Base-by-base conservation (phyloP, 345 rosid species). In the Geranium brycei region DNA sequence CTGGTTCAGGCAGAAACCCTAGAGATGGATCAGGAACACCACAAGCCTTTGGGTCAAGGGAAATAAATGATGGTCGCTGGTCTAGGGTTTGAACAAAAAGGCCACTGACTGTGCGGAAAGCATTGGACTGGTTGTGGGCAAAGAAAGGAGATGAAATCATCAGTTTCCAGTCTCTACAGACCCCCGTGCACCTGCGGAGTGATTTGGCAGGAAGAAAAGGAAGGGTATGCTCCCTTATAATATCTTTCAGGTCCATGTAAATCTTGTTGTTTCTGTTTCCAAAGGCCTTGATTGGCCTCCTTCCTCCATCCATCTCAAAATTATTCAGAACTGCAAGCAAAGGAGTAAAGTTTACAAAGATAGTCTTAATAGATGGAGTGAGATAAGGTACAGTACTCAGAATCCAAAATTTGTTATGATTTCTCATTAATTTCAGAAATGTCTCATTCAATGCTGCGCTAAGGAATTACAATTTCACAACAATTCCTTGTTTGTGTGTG, bases 191-290 rank as follows among this genome's bases (percentile, higher is more conserved):
- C 58, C 81, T 63, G 16, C 58, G 18, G 32, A 82, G 73, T 4
- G 84, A 74, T 67, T 82, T 82, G 38, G 82, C 87, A 18, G 84
- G 87, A 66, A 82, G 84, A 64, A 57, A 78, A 60, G 55, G 73
- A 61, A 82, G 84, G n/a, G 82, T 76, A 51, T 68, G 62, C 63
- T 80, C 82, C 68, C 82, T 73, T 19, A 82, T 59, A 19, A 82
- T 60, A 13, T 77, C 81, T 64, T 78, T 68, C 13, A 82, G 73
- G 17, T 77, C 76, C 82, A 79, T 62, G 73, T 73, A 66, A 13
- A 71, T 73, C 72, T 51, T 70, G 65, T 13, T 59, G 58, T 75
- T 73, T 47, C 53, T 47, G 15, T 47, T 47, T 8, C 14, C 53
- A 47, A 6, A 13, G 53, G 11, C 7, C 53, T 47, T 47, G 11